A percentile compares a stretch with the other conserved stretches of the same genome.
phyloP scores from a whole-genome alignment of 306 rosid genomes.

The Hippophae gyantsensis region DNA sequence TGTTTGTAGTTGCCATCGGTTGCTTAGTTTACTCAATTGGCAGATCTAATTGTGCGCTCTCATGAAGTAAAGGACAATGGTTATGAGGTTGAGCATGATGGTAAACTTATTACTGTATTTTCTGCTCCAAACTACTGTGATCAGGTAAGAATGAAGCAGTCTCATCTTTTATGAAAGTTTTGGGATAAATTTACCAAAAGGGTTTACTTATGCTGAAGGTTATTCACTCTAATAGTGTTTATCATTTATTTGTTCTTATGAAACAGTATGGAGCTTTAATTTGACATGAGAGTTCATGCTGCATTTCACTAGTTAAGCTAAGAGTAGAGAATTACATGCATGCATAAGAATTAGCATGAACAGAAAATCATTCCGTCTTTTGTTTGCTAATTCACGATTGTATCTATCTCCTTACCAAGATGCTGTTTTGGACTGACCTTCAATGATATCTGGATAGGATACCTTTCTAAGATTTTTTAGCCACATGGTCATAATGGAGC shows the following conservation, averaged over 20 bases:
- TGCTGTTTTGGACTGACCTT: too few species aligned
- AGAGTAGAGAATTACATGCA: too few species aligned
- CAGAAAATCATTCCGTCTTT: too few species aligned
- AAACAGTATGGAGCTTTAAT: background rate
- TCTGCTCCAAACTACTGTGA: slow-evolving; percentile 99
- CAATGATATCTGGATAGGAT: too few species aligned
- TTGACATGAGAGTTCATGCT: too few species aligned
- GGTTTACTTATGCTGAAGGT: background rate
- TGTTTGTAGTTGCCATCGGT: slow-evolving; percentile 10
- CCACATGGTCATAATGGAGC: too few species aligned
- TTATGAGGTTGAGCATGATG: slow-evolving; percentile 90
- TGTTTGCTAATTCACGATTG: too few species aligned
- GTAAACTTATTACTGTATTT: slow-evolving; percentile 95
- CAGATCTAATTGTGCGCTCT: slow-evolving; percentile 95
- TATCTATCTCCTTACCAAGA: too few species aligned
- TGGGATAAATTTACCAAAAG: background rate
- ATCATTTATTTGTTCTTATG: background rate
- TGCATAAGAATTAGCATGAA: too few species aligned
- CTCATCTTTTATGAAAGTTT: background rate
- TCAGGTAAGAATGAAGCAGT: slow-evolving; percentile 49
- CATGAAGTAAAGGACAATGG: slow-evolving; percentile 99
- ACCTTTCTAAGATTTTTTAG: too few species aligned
- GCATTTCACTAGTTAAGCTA: too few species aligned
- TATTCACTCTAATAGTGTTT: background rate
- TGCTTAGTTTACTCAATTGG: slow-evolving; percentile 12